These are phyloP conservation scores for Cyclostephanos tholiformis DNA, from an alignment of 108 stramenopile genomes.

Conservation along the genomic window DNA sequence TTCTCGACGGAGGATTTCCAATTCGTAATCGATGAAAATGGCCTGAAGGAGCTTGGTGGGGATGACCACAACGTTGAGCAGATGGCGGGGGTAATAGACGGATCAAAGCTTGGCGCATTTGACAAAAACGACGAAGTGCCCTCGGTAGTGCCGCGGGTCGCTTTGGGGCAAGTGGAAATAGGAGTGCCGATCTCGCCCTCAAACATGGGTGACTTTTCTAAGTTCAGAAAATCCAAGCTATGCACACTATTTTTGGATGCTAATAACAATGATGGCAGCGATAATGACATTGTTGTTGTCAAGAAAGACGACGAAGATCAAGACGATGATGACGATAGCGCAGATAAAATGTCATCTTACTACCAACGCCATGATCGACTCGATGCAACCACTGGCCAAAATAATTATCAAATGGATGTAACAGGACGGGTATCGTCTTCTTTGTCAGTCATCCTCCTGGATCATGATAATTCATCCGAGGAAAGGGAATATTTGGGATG, in stretches of 20 bases:
- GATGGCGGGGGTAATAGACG: not conserved
- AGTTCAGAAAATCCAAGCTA: slow-evolving; percentile 12
- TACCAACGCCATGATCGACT: slow-evolving; percentile 18
- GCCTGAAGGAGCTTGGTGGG: slow-evolving; percentile 44
- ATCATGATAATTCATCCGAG: slow-evolving; percentile 10
- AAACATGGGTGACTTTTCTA: not conserved
- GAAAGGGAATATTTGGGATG: not conserved
- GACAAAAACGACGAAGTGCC: too few species aligned
- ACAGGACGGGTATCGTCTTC: slow-evolving; percentile 15
- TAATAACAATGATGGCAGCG: slow-evolving; percentile 16
- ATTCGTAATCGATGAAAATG: slow-evolving; percentile 39
- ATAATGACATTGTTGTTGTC: slow-evolving; percentile 6
- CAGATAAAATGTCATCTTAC: slow-evolving; percentile 41
- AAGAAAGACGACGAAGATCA: slow-evolving; percentile 20
- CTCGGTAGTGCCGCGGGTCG: too few species aligned
- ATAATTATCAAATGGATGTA: slow-evolving; percentile 6
- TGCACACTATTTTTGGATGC: slow-evolving; percentile 15
- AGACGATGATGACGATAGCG: slow-evolving; percentile 47
- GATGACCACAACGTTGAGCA: not conserved
- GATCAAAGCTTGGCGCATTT: not conserved
- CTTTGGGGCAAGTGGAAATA: too few species aligned
- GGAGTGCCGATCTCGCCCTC: too few species aligned
- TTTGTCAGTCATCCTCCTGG: not conserved
- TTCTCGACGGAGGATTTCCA: slow-evolving; percentile 17
- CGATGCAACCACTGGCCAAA: not conserved